phyloP scores from a whole-genome alignment of 2,329 filamentous ascomycete genomes.

The Verticillium zaregamsianum region DNA sequence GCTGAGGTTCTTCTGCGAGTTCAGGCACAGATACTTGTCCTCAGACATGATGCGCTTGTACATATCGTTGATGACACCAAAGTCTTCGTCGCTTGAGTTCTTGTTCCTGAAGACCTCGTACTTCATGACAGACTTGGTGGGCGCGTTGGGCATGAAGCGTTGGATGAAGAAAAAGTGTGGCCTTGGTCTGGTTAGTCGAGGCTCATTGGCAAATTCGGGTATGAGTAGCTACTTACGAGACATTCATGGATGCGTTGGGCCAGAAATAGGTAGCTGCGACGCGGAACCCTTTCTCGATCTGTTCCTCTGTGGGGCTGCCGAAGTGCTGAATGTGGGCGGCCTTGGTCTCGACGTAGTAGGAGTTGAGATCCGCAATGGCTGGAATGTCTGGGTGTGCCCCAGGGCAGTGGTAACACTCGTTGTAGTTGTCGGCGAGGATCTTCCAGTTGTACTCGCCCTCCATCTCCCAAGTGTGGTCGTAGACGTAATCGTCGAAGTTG shows the following conservation, averaged over 20 bases:
- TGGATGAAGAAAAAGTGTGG: slow-evolving; percentile 63
- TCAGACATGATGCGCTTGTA: slow-evolving; percentile 62
- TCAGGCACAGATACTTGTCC: slow-evolving; percentile 58
- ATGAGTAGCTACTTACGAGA: slow-evolving; percentile 35
- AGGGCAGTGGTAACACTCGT: slow-evolving; percentile 62
- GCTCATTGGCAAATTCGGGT: neutral
- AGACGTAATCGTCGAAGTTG: slow-evolving; percentile 46
- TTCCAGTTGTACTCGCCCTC: slow-evolving; percentile 58
- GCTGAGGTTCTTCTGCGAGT: slow-evolving; percentile 57
- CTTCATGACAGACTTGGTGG: slow-evolving; percentile 49
- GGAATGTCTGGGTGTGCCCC: slow-evolving; percentile 55
- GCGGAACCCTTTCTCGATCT: slow-evolving; percentile 40
- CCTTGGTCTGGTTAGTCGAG: slow-evolving; percentile 20
- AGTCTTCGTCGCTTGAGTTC: slow-evolving; percentile 53
- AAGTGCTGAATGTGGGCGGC: slow-evolving; percentile 47
- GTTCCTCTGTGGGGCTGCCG: slow-evolving; percentile 40
- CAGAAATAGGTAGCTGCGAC: slow-evolving; percentile 44
- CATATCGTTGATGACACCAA: slow-evolving; percentile 51
- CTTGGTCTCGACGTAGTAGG: slow-evolving; percentile 47
- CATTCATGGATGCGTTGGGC: slow-evolving; percentile 46
- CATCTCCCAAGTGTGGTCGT: slow-evolving; percentile 55
- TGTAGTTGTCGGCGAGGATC: slow-evolving; percentile 59
- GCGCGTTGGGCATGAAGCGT: slow-evolving; percentile 52
- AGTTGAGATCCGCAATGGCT: slow-evolving; percentile 50
- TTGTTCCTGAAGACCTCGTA: slow-evolving; percentile 63